Evolutionary conservation across 257 asterid genomes (phyloP).

Genomic region (Nicotiana undulata): DNA sequence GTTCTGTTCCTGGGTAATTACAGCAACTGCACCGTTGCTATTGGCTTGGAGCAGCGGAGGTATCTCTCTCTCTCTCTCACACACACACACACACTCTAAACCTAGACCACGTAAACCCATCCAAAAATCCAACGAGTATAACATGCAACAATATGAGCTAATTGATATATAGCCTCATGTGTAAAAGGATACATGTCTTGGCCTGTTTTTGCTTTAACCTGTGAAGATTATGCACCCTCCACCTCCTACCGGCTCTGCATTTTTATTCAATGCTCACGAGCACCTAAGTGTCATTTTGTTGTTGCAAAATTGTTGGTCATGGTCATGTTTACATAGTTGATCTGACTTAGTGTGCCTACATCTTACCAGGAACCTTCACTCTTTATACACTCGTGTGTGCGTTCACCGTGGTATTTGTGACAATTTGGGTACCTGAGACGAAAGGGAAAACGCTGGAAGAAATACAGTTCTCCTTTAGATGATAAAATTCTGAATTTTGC

Average conservation of each 20-base stretch:
- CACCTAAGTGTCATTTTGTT: background rate
- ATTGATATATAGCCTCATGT: background rate
- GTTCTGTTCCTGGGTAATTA: conserved; percentile 58
- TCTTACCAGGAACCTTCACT: conserved; percentile 60
- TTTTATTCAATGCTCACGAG: background rate
- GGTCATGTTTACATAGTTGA: background rate
- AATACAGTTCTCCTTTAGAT: conserved; percentile 67
- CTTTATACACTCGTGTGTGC: conserved; percentile 36
- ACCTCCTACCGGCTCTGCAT: background rate
- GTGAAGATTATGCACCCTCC: background rate
- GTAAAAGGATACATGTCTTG: background rate
- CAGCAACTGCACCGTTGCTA: conserved; percentile 71
- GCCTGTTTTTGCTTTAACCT: background rate
- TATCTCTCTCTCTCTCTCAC: conserved; percentile 8
- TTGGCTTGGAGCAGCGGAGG: conserved; percentile 84
- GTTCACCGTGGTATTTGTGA: conserved; percentile 39
- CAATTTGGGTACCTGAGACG: conserved; percentile 76
- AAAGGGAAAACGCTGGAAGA: conserved; percentile 81
- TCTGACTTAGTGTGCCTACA: background rate
- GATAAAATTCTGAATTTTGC: background rate
- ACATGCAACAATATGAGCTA: background rate
- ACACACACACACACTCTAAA: too few relatives aligned
- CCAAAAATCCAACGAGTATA: background rate
- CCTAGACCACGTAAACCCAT: background rate
- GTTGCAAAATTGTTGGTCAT: background rate